Percentiles rank a stretch among this genome's conserved stretches.
Conservation (phyloP, 371 early-diverging fungal genomes). For the Chytridium lagenaria region DNA sequence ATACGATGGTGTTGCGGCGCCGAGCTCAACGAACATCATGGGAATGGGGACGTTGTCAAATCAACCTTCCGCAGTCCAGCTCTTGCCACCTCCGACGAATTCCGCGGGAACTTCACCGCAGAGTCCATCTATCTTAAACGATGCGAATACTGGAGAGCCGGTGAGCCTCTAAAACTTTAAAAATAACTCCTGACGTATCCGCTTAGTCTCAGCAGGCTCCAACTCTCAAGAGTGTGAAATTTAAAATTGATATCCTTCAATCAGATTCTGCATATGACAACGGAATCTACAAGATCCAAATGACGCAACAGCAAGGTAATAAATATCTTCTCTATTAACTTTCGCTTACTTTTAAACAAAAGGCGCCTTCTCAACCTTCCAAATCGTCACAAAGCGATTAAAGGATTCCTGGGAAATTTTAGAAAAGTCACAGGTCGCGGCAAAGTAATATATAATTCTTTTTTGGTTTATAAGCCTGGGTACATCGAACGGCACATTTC, state of each 20-base stretch:
- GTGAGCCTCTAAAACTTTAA: background rate
- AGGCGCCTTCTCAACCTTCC: conserved; percentile 23
- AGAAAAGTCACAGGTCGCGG: no score
- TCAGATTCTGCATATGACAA: background rate
- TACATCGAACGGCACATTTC: no score
- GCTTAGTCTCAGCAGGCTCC: background rate
- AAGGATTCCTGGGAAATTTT: conserved; percentile 21
- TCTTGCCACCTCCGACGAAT: background rate
- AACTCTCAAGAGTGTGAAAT: conserved; percentile 53
- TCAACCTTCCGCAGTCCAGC: background rate
- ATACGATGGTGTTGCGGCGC: conserved; percentile 39
- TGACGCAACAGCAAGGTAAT: conserved; percentile 53
- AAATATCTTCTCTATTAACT: background rate
- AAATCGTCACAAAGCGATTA: conserved; percentile 13
- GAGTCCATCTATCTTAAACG: background rate
- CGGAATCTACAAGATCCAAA: conserved; percentile 30
- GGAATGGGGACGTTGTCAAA: conserved; percentile 32
- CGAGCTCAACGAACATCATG: background rate
- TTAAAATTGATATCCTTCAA: conserved; percentile 56
- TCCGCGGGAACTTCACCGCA: background rate
- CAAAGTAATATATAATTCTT: no score
- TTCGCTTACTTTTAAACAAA: no score
- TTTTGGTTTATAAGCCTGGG: no score
- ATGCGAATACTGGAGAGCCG: background rate
- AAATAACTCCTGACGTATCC: background rate